phyloP scores from a whole-genome alignment of 2,329 filamentous ascomycete species.

The Beauveria australis region DNA sequence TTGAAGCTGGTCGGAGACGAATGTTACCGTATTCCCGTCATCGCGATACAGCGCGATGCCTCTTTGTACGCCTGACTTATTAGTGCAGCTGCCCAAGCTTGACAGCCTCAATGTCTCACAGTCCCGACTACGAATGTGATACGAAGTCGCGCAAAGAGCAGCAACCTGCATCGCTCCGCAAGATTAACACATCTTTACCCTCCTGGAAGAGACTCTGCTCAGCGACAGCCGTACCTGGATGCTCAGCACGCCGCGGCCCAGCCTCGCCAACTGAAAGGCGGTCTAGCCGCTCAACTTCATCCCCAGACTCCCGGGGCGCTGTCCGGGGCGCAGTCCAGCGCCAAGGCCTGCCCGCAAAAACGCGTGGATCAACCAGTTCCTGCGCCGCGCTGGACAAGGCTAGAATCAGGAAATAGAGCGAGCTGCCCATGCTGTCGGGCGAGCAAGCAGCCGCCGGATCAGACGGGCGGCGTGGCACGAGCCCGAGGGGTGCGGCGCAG shows the following conservation, averaged over 20 bases:
- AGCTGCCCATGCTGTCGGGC: conserved; percentile 38
- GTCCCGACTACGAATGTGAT: not conserved
- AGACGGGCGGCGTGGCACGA: conserved; percentile 38
- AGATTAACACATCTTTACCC: conserved; percentile 45
- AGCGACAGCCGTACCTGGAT: conserved; percentile 61
- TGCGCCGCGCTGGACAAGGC: conserved; percentile 36
- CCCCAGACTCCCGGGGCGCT: conserved; percentile 45
- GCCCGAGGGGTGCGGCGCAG: conserved; percentile 22
- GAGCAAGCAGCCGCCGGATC: conserved; percentile 44
- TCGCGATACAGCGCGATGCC: conserved; percentile 58
- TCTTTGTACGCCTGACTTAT: conserved; percentile 59
- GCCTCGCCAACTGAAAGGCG: conserved; percentile 60
- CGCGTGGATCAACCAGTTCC: conserved; percentile 61
- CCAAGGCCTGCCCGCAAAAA: conserved; percentile 47
- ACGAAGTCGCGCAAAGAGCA: conserved; percentile 8
- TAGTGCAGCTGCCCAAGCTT: conserved; percentile 51
- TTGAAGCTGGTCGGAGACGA: conserved; percentile 50
- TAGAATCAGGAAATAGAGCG: conserved; percentile 19
- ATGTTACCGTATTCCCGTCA: conserved; percentile 62
- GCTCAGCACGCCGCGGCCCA: conserved; percentile 41
- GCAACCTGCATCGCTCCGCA: conserved; percentile 47
- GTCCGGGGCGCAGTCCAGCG: conserved; percentile 42
- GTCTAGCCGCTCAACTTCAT: conserved; percentile 64
- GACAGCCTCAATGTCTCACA: conserved; percentile 41
- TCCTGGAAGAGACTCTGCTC: conserved; percentile 55